phyloP scores from a whole-genome alignment of 208 protist species.

The Paratrypanosoma confusum region DNA sequence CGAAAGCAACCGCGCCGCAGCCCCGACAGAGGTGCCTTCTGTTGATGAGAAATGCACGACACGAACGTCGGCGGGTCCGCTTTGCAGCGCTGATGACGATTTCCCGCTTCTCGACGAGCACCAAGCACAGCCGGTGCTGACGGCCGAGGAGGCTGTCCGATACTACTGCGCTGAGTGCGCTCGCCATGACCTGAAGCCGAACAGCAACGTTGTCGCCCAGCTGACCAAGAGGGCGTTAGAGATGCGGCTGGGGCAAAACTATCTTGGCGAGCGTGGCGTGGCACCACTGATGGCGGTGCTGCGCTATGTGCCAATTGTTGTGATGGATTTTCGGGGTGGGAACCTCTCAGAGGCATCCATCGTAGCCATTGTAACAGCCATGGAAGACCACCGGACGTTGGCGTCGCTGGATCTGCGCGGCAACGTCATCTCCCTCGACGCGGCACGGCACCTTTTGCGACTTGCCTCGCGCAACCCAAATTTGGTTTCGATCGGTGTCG shows the following conservation, averaged over 20 bases:
- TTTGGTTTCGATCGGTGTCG: conserved; percentile 49
- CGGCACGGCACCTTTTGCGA: conserved; percentile 37
- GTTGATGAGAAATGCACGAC: too few relatives aligned
- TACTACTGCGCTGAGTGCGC: conserved; percentile 55
- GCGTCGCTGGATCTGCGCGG: conserved; percentile 66
- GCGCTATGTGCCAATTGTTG: conserved; percentile 27
- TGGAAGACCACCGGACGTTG: conserved; percentile 45
- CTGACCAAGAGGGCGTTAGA: conserved; percentile 25
- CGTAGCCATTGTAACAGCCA: conserved; percentile 26
- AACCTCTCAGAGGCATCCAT: conserved; percentile 39
- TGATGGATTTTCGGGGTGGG: conserved; percentile 38
- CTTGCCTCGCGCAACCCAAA: conserved; percentile 36
- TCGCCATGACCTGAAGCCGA: conserved; percentile 12
- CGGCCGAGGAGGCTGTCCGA: conserved; percentile 14
- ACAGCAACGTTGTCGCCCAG: conserved; percentile 56
- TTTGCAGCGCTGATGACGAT: not conserved
- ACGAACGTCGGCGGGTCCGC: too few relatives aligned
- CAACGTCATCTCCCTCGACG: conserved; percentile 31
- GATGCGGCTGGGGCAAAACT: conserved; percentile 70
- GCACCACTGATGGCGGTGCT: conserved; percentile 58
- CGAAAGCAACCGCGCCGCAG: too few relatives aligned
- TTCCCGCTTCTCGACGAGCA: not conserved
- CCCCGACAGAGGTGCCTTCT: too few relatives aligned
- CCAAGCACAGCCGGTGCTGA: conserved; percentile 9
- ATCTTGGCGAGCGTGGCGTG: conserved; percentile 67